phyloP scores from a whole-genome alignment of 2,329 filamentous ascomycete genomes.

The Pezicula rhizophila region DNA sequence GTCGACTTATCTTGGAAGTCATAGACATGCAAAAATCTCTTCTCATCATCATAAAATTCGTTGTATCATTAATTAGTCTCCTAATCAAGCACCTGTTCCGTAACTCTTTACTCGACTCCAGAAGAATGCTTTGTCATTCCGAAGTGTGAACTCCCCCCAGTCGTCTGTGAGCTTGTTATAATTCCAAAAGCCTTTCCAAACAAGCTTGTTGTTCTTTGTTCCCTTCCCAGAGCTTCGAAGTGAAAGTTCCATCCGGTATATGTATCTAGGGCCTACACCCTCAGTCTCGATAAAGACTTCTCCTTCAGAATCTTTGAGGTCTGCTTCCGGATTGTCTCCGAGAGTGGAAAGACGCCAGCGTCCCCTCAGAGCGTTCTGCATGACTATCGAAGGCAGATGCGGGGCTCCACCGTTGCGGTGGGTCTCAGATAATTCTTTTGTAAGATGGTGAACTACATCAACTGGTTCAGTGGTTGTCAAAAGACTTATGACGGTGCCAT shows the following conservation, averaged over 20 bases:
- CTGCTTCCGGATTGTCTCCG: conserved; percentile 21
- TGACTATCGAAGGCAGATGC: conserved; percentile 45
- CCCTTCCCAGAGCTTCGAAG: conserved; percentile 59
- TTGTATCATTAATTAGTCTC: too few relatives aligned
- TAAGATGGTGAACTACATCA: conserved; percentile 84
- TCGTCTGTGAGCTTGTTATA: conserved; percentile 87
- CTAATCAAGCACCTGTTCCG: conserved; percentile 38
- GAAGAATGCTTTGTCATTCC: conserved; percentile 59
- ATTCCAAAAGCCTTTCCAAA: conserved; percentile 86
- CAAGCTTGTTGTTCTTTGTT: conserved; percentile 76
- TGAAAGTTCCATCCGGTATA: conserved; percentile 74
- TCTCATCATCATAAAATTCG: too few relatives aligned
- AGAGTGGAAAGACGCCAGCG: conserved; percentile 52
- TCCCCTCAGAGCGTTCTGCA: conserved; percentile 62
- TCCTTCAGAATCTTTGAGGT: conserved; percentile 47
- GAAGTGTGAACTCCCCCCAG: conserved; percentile 71
- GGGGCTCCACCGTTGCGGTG: conserved; percentile 17
- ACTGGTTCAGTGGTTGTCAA: conserved; percentile 74
- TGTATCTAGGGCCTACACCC: conserved; percentile 71
- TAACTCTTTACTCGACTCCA: conserved; percentile 63
- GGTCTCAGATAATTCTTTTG: conserved; percentile 55
- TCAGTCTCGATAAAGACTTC: conserved; percentile 82
- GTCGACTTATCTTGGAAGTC: too few relatives aligned
- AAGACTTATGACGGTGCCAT: conserved; percentile 77
- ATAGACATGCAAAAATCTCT: too few relatives aligned